These are phyloP conservation scores for Ceratocystis cubensis DNA, from an alignment of 2,329 filamentous ascomycete genomes.

Conservation along the genomic window DNA sequence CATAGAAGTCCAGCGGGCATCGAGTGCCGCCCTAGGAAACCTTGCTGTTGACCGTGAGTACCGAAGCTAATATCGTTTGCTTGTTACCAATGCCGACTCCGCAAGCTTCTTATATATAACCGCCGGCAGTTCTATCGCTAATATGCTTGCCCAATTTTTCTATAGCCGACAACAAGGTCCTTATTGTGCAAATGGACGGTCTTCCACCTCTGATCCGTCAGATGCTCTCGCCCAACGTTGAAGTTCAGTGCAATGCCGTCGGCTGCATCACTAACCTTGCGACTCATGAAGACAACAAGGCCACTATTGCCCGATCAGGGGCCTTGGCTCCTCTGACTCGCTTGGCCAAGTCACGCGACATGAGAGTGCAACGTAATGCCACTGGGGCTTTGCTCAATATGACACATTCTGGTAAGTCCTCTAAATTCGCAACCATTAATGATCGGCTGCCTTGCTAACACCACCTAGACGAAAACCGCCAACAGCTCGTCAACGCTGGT, in stretches of 20 bases:
- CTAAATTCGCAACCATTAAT: background rate
- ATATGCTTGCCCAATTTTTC: slow-evolving; percentile 25
- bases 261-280: slow-evolving; percentile 97
- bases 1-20: slow-evolving; percentile 92
- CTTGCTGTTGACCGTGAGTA: slow-evolving; percentile 86
- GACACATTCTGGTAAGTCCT: slow-evolving; percentile 79
- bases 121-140: slow-evolving; percentile 27
- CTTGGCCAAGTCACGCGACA: slow-evolving; percentile 92
- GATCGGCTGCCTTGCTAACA: slow-evolving; percentile 22
- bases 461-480: slow-evolving; percentile 75
- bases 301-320: slow-evolving; percentile 91
- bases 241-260: slow-evolving; percentile 97
- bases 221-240: slow-evolving; percentile 96
- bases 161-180: slow-evolving; percentile 89
- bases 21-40: slow-evolving; percentile 90
- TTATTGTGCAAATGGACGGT: slow-evolving; percentile 86
- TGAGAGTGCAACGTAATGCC: slow-evolving; percentile 95
- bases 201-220: slow-evolving; percentile 86
- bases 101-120: too few species aligned
- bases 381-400: slow-evolving; percentile 95
- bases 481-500: slow-evolving; percentile 91
- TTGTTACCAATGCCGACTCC: too few species aligned
- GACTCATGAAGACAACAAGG: slow-evolving; percentile 98
- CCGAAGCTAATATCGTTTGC: background rate
- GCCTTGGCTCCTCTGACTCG: slow-evolving; percentile 82